Evolutionary conservation across 495 filamentous ascomycete genomes (phyloP).

Genomic region (Xylaria bambusicola): DNA sequence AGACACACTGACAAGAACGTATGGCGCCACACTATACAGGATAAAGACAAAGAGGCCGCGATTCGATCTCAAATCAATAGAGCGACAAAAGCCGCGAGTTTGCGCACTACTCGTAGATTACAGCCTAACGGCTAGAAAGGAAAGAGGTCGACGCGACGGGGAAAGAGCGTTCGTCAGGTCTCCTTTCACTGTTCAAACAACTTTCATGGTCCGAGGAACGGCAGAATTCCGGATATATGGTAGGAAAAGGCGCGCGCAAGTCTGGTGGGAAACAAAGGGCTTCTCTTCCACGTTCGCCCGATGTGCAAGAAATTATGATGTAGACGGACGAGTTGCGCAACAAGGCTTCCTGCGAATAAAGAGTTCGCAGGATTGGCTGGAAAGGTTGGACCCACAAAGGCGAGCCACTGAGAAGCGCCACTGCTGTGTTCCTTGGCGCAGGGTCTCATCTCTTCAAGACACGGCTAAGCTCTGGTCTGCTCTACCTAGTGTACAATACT

Average conservation of each 20-base stretch:
- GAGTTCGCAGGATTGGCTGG: slow-evolving; percentile 4
- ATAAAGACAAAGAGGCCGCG: neutral
- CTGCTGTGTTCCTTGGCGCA: no score
- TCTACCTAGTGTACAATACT: no score
- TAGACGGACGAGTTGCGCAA: neutral
- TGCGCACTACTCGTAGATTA: neutral
- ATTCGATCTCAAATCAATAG: neutral
- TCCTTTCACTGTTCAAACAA: neutral
- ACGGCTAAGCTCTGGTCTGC: no score
- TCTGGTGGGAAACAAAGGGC: slow-evolving; percentile 1
- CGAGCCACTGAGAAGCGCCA: neutral
- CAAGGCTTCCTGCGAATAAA: slow-evolving; percentile 4
- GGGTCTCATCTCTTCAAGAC: no score
- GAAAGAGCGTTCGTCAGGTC: neutral
- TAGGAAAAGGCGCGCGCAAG: neutral
- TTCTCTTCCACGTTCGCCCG: neutral
- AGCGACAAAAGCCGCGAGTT: neutral
- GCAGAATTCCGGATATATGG: neutral
- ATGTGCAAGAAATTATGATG: slow-evolving; percentile 3
- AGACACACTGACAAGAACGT: neutral
- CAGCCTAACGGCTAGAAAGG: neutral
- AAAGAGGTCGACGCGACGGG: slow-evolving; percentile 6
- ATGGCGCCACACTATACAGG: neutral
- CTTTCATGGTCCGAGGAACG: neutral
- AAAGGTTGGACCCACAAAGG: neutral